Conservation (phyloP, 495 filamentous ascomycete genomes). For the Penicillium mononematosum region DNA sequence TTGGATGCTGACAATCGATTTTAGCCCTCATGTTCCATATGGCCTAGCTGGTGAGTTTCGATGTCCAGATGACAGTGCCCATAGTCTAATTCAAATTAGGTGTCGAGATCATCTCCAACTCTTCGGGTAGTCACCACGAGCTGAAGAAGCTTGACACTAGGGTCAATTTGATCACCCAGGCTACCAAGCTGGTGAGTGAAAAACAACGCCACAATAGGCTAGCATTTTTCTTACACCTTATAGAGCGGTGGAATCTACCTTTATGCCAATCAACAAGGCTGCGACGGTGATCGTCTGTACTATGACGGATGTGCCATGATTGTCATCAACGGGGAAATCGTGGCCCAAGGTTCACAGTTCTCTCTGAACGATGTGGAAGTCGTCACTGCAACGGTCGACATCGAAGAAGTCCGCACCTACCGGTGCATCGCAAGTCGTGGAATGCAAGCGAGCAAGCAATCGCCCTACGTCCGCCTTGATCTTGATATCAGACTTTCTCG, state of each 20-base stretch:
- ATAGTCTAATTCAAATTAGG: conserved; percentile 28
- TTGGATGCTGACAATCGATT: not conserved
- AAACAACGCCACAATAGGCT: not conserved
- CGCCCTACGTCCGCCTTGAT: conserved; percentile 38
- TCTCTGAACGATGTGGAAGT: conserved; percentile 81
- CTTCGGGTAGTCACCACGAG: conserved; percentile 68
- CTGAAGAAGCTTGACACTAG: conserved; percentile 74
- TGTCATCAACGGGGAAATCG: conserved; percentile 67
- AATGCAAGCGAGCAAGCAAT: conserved; percentile 42
- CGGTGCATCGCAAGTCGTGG: conserved; percentile 34
- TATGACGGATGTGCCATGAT: conserved; percentile 80
- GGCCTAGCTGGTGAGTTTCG: conserved; percentile 32
- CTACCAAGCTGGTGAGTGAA: conserved; percentile 58
- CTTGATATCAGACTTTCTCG: conserved; percentile 39
- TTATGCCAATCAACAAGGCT: conserved; percentile 72
- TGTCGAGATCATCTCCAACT: conserved; percentile 79
- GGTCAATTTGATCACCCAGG: conserved; percentile 71
- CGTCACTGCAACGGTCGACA: conserved; percentile 73
- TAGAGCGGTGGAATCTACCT: conserved; percentile 73
- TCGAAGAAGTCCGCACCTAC: conserved; percentile 62
- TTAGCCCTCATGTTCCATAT: conserved; percentile 23
- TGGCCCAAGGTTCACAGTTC: conserved; percentile 74
- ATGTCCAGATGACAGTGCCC: not conserved
- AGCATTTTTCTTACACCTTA: conserved; percentile 3
- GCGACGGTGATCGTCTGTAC: conserved; percentile 67